Percentiles rank a stretch among this genome's conserved stretches.
Evolutionary conservation across 805 yeast genomes (phyloP).

Genomic region (Candida patagonica): DNA sequence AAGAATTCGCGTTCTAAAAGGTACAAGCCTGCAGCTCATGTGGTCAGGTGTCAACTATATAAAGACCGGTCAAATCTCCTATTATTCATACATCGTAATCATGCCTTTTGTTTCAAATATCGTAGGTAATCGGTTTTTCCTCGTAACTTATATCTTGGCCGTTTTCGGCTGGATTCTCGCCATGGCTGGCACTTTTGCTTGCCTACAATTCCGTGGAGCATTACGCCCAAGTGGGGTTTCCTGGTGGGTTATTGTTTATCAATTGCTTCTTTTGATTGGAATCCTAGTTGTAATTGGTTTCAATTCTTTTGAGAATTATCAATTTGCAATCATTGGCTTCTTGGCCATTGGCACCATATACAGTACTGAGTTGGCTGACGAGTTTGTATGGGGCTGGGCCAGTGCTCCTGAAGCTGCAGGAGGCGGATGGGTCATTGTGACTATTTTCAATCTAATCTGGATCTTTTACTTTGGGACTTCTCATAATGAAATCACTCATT

Average conservation of each 20-base stretch:
- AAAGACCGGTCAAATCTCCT: no score
- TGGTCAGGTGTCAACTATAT: no score
- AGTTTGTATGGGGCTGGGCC: constrained; percentile 58
- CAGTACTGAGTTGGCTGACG: constrained; percentile 74
- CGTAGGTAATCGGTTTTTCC: no score
- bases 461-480: constrained; percentile 84
- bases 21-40: no score
- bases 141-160: no score
- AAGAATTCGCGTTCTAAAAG: no score
- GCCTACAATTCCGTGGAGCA: constrained; percentile 9
- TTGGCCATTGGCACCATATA: constrained; percentile 71
- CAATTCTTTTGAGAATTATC: constrained; percentile 62
- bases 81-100: no score
- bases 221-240: constrained; percentile 61
- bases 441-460: constrained; percentile 83
- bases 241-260: constrained; percentile 94
- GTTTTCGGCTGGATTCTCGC: constrained; percentile 79
- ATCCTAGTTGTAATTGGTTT: constrained; percentile 43
- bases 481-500: constrained; percentile 76
- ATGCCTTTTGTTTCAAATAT: no score
- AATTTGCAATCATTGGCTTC: constrained; percentile 41
- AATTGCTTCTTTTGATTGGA: constrained; percentile 51
- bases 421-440: constrained; percentile 79
- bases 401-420: constrained; percentile 76
- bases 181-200: constrained; percentile 72